Evolutionary conservation across 176 grass and related monocot genomes (phyloP), one percentile per base, ranked within the genome.

Genomic region (Juncus effusus): DNA sequence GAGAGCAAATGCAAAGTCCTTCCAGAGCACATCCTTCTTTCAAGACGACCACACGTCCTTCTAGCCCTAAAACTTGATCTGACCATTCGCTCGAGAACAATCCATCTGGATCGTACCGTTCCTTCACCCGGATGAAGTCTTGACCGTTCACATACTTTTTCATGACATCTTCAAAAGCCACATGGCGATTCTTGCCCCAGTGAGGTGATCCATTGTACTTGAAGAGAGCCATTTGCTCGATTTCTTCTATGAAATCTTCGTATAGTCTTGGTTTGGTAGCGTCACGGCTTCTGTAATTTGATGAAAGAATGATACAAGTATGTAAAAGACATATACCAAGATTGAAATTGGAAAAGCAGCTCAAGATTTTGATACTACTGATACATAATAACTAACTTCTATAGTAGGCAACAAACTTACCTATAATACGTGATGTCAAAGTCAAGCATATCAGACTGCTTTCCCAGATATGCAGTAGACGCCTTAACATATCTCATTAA

Each of bases 381-480:
- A 9, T 13, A 11, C 14, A 16, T 57, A 13, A 47, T 47, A 6
- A 47, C 44, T 47, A 47, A 6, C 44, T 47, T 47, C 9, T 47
- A 28, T 28, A 28, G 44, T 47, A 47, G 9, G 44, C 44, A 28
- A 37, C 11, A 52, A 55, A 19, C 16, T 9, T 12, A 70, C 67
- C 89, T 76, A 72, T 88, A 93, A 70, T 93, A 93, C 10, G 84
- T 93, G 42, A 93, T 67, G 78, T 88, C 89, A 47, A 93, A 85
- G 59, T 93, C 89, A 60, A 93, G 10, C 66, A 79, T 74, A 75
- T 93, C 84, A 5, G 68, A 52, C 0, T 64, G 53, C 19, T 93
- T 93, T 1, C 84, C 89, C 2, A 93, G 57, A 72, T 80, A 78
- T 7, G 89, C 89, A 3, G 89, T 74, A 0, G 89, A 93, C 2